Evolutionary conservation across 441 rosid genomes (phyloP), one percentile per base, ranked within the genome.

Genomic region (Aleurites moluccanus): DNA sequence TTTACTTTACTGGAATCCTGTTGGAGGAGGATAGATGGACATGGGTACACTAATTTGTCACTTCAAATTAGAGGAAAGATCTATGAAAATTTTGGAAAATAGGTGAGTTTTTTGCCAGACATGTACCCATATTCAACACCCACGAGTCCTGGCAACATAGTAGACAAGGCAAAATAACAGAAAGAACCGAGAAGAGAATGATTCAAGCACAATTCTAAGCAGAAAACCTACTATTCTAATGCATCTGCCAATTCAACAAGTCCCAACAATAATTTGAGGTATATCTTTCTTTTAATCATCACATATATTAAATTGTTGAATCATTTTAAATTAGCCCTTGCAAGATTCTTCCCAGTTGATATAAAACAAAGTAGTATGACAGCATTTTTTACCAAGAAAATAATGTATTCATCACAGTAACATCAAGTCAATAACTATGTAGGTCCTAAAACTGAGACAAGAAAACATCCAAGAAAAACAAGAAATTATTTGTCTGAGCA

Each of bases 401-500:
- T 23, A 44, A 25, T 28, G 40, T 61, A 28, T 61, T 45, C 33
- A 10, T 66, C 65, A 72, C 52, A 42, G 40, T 61, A 20, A 49
- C 5, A 49, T 49, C 16, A 72, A 53, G 78, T 75, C 76, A 81
- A 44, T 66, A 33, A 47, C 23, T 64, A 64, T 25, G 45, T 14
- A 68, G 44, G 27, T 20, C 59, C 56, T 70, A 42, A 21, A 56
- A 27, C 15, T 28, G 44, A 28, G 27, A 73, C 20, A 30, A 59
- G 15, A 2, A 71, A 72, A 64, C 30, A 65, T 5, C n/a, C 82
- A 47, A 35, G 52, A 68, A 10, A 59, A 52, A 64, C 56, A 64
- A 74, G 72, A 69, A 67, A 75, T 16, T 7, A 59, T 44, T 40
- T 23, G 42, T 57, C 65, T 72, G 64, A 80, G 72, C 75, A 77